Base-by-base conservation (phyloP, 495 filamentous ascomycete genomes). In the Mytilinidion resinicola region DNA sequence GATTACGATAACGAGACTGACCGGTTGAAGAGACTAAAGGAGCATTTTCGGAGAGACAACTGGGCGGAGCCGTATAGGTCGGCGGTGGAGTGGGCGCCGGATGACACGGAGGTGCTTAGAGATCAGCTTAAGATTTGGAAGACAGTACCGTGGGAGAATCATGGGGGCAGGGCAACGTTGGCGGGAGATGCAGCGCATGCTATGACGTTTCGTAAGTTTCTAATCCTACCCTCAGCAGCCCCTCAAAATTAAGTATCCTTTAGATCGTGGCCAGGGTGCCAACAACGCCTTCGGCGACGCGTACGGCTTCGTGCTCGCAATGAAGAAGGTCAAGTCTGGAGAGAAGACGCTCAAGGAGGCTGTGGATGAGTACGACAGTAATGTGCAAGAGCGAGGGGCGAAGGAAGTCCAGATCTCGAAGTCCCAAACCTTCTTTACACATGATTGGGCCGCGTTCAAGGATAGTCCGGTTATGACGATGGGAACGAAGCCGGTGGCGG, bases 161-260 rank as follows among this genome's bases (percentile, higher is more conserved):
- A 60, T 1, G 69, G 62, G 1, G 77, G 81, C 1, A 64, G 72
- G 36, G 71, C 82, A 1, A 79, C 78, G 0, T 53, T 85, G 20
- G 74, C 78, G 6, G 82, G 83, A 3, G 84, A 86, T 69, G 81
- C 83, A 0, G 74, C 80, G 6, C 83, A 87, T 68, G 74, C 81
- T 0, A 86, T 86, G 83, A 74, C 78, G 0, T 78, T 77, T 61
- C 81, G 83, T 85, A 77, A 69, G 81, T 78, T 78, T 38, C 43
- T 42, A 12, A 30, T 6, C 8, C 9, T 44, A 39, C 9, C 37
- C 46, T 1, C 10, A n/a, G 15, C 4, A 46, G 12, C 34, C 9
- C n/a, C 8, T 30, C 4, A 34, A 37, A 35, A n/a, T 8, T 20
- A 19, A 53, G 12, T 21, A 14, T 10, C 0, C n/a, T 4, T 4